Percentiles rank a stretch among this genome's conserved stretches.
Evolutionary conservation across 495 filamentous ascomycete genomes (phyloP).

Genomic region (Talaromyces ruber): DNA sequence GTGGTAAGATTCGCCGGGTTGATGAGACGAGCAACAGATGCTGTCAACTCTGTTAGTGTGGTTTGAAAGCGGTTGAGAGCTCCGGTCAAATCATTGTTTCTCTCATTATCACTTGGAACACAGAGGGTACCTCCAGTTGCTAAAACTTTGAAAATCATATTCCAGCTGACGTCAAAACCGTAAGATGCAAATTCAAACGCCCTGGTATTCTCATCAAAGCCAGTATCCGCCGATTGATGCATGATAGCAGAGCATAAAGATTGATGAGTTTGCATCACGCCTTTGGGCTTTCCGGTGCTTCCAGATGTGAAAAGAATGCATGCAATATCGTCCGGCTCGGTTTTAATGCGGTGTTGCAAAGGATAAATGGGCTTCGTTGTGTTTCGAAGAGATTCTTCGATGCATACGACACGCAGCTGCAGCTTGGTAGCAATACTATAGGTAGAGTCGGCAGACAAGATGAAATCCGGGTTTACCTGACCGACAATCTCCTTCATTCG

Average conservation of each 20-base stretch:
- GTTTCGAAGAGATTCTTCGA: no score
- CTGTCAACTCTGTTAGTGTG: constrained; percentile 19
- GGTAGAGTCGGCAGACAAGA: constrained; percentile 7
- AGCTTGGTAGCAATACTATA: no score
- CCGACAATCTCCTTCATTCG: constrained; percentile 35
- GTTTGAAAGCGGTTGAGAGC: constrained; percentile 16
- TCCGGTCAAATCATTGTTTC: constrained; percentile 18
- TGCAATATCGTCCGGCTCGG: constrained; percentile 12
- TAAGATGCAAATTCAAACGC: constrained; percentile 55
- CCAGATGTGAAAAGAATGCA: constrained; percentile 30
- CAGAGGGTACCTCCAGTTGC: constrained; percentile 47
- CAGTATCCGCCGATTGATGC: constrained; percentile 22
- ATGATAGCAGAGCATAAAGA: constrained; percentile 8
- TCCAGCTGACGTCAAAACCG: constrained; percentile 49
- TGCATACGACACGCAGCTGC: no score
- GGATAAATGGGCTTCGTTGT: no score
- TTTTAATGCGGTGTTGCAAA: no score
- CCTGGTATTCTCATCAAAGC: constrained; percentile 22
- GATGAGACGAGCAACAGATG: constrained; percentile 18
- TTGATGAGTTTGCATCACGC: constrained; percentile 14
- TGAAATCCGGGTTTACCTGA: constrained; percentile 14
- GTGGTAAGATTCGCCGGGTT: constrained; percentile 11
- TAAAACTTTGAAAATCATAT: constrained; percentile 51
- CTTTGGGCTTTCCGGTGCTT: constrained; percentile 20
- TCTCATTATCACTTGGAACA: constrained; percentile 41